These are phyloP conservation scores for Vaccinium myrtillus DNA, from an alignment of 148 eudicot species.

Conservation along the genomic window DNA sequence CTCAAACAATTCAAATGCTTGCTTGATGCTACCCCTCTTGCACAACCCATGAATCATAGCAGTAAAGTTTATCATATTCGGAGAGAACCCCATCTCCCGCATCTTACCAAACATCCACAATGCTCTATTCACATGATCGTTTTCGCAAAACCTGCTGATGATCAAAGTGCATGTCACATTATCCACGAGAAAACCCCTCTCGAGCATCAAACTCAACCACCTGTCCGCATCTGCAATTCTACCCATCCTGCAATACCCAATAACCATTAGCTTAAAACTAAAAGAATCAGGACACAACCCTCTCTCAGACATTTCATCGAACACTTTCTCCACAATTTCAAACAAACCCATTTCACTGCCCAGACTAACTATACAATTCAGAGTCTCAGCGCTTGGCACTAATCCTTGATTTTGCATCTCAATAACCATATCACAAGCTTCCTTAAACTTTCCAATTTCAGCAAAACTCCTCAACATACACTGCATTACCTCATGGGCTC, in stretches of 20 bases:
- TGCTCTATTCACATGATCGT: constrained; percentile 54
- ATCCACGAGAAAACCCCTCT: constrained; percentile 55
- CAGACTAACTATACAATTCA: constrained; percentile 47
- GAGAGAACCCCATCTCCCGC: constrained; percentile 66
- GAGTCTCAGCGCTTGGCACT: constrained; percentile 33
- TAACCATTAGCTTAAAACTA: constrained; percentile 60
- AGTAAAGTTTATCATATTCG: constrained; percentile 78
- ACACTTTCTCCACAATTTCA: constrained; percentile 69
- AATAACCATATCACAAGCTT: constrained; percentile 76
- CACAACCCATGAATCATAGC: constrained; percentile 76
- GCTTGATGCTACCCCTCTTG: constrained; percentile 75
- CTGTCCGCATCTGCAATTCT: constrained; percentile 56
- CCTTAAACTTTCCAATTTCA: constrained; percentile 76
- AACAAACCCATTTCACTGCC: constrained; percentile 49
- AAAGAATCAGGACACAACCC: constrained; percentile 57
- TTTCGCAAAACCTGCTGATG: constrained; percentile 52
- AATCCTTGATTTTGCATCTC: constrained; percentile 88
- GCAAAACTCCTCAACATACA: constrained; percentile 67
- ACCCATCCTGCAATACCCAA: constrained; percentile 58
- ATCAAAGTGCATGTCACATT: constrained; percentile 71
- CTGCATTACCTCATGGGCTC: constrained; percentile 69
- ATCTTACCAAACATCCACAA: constrained; percentile 61
- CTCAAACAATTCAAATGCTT: constrained; percentile 85
- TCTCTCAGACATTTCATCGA: constrained; percentile 69
- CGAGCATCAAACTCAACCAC: constrained; percentile 66